Conservation (phyloP, 768 basidiomycete genomes). For the Suillus subalutaceus region DNA sequence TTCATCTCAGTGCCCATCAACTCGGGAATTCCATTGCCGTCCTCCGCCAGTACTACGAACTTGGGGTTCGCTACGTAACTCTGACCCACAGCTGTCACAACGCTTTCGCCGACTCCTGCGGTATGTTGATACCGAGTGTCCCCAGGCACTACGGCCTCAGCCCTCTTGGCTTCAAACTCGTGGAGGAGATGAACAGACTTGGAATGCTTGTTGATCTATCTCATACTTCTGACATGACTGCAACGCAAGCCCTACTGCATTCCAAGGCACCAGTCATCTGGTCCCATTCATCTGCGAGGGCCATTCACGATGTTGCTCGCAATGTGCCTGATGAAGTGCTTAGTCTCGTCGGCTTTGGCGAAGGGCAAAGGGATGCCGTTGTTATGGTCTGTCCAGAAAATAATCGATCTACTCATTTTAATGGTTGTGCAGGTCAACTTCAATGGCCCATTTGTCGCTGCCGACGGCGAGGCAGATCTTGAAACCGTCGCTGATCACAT, state of each 20-base stretch:
- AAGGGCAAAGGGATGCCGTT: conserved; percentile 76
- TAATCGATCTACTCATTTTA: conserved; percentile 7
- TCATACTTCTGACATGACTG: conserved; percentile 91
- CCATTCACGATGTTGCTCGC: conserved; percentile 76
- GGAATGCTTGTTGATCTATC: conserved; percentile 92
- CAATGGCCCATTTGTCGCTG: conserved; percentile 66
- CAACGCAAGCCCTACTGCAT: conserved; percentile 69
- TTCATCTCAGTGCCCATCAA: conserved; percentile 76
- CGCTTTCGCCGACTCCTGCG: conserved; percentile 83
- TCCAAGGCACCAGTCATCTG: conserved; percentile 90
- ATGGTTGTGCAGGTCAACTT: conserved; percentile 72
- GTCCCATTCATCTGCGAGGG: conserved; percentile 88
- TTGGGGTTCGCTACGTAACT: conserved; percentile 94
- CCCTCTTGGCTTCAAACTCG: conserved; percentile 66
- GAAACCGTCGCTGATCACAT: conserved; percentile 82
- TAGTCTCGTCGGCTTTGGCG: conserved; percentile 60
- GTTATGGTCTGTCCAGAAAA: conserved; percentile 64
- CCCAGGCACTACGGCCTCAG: conserved; percentile 71
- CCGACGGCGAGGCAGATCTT: conserved; percentile 65
- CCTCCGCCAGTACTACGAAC: conserved; percentile 75
- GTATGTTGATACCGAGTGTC: conserved; percentile 51
- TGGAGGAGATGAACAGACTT: conserved; percentile 92
- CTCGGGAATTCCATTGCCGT: conserved; percentile 89
- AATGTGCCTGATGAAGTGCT: conserved; percentile 87
- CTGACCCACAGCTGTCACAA: conserved; percentile 93